A percentile compares a stretch with the other conserved stretches of the same genome.
Conservation (phyloP, 352 stramenopile genomes). For the Thalassiosira allenii region DNA sequence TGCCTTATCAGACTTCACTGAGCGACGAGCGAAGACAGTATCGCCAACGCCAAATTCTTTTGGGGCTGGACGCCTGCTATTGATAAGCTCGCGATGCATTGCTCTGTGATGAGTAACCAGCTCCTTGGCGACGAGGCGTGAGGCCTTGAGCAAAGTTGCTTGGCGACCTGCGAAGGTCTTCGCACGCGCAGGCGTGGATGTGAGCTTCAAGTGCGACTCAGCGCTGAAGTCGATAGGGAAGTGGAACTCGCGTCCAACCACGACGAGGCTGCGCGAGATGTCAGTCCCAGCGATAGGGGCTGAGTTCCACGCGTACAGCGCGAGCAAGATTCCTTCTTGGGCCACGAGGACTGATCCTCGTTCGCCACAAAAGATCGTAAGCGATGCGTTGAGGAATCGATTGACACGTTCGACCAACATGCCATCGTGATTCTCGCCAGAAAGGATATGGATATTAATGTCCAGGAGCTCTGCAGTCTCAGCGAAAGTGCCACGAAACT, state of each 20-base stretch:
- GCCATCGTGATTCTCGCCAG: conserved; percentile 35
- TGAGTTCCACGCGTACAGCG: conserved; percentile 46
- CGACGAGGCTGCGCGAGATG: conserved; percentile 30
- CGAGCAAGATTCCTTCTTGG: conserved; percentile 5
- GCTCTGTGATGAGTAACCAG: conserved; percentile 3
- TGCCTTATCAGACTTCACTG: background rate
- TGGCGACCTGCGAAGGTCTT: conserved; percentile 3
- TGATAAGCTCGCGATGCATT: conserved; percentile 8
- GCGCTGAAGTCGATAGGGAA: conserved; percentile 35
- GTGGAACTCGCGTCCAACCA: conserved; percentile 10
- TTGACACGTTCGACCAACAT: conserved; percentile 41
- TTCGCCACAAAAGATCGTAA: conserved; percentile 35
- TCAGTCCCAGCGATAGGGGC: conserved; percentile 29
- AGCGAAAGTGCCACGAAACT: conserved; percentile 23
- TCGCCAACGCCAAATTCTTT: background rate
- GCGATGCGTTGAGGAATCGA: conserved; percentile 24
- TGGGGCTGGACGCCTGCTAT: background rate
- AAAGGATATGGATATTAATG: conserved; percentile 23
- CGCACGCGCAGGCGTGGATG: background rate
- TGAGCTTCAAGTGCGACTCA: conserved; percentile 3
- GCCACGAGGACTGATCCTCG: conserved; percentile 5
- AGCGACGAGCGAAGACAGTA: background rate
- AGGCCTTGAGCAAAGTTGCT: background rate
- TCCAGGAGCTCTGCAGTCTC: conserved; percentile 8
- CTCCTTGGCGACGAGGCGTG: background rate